Evolutionary conservation across 1,284 basidiomycete species (phyloP), one percentile per base, ranked within the genome.

Genomic region (Coriolopsis trogii): DNA sequence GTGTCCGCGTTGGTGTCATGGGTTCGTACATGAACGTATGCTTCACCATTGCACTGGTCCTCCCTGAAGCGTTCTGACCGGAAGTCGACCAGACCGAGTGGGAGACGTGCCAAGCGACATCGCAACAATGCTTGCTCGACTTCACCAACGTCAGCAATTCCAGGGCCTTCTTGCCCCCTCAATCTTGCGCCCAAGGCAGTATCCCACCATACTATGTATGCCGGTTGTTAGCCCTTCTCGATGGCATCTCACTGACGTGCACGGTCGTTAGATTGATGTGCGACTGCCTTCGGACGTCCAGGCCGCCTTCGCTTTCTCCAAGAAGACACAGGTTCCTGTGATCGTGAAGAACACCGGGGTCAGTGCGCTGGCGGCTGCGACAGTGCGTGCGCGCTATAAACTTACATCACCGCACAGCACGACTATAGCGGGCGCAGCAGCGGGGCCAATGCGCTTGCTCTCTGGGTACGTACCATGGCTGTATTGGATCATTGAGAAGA

Each of bases 361-460:
- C 12, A n/a, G 26, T 40, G 16, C 30, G 30, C 12, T 12, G 4
- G 13, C 30, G 3, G n/a, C n/a, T n/a, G n/a, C n/a, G n/a, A n/a
- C n/a, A n/a, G n/a, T n/a, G n/a, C n/a, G n/a, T n/a, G n/a, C n/a
- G n/a, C n/a, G n/a, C n/a, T n/a, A n/a, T n/a, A n/a, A n/a, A n/a
- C 20, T 21, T 38, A 7, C 23, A 13, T 21, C 4, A 3, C 7
- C 9, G 3, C 13, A 13, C 21, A 39, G 38, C 71, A 73, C 50
- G 70, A 73, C 53, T 73, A 70, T 52, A 68, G 67, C 40, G 71
- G 71, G 9, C 63, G 71, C 9, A 68, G 66, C 1, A 67, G 64
- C 41, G 56, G 58, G 9, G 44, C 49, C 8, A 60, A 59, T 25
- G 62, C 67, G 3, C 59, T 72, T 5, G 52, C 56, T 9, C 55